Evolutionary conservation across 75 land plant species (phyloP), one percentile per base, ranked within the genome.

Genomic region (Picea sitchensis): DNA sequence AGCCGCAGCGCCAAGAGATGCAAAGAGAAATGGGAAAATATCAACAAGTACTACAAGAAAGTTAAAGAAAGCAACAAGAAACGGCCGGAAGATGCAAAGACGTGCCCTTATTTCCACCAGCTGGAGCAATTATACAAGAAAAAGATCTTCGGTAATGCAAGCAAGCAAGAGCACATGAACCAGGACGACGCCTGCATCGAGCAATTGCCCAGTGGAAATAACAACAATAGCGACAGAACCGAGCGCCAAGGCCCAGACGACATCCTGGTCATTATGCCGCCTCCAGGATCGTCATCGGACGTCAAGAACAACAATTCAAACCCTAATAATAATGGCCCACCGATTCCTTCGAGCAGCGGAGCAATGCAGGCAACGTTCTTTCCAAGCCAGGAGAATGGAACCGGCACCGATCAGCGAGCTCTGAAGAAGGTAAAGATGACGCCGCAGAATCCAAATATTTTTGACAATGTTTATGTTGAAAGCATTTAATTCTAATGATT

Each of bases 1-100:
- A 84, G 63, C 73, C 80, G 91, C 78, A 86, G 83, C 81, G 4
- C 89, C 59, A 89, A 89, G 82, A n/a, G 91, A 14, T 89, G 91
- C 86, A 89, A 89, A 72, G 91, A 89, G 86, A 89, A 89, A 79
- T 89, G 91, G 91, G 91, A 89, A 80, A 84, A 84, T 61, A 81
- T 82, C 17, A 82, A 82, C 76, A 82, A 82, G 31, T 82, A 82
- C 64, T 82, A 68, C 84, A 81, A 78, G 84, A 82, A 82, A 38
- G 78, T 84, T 26, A 82, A 82, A 65, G 84, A 82, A 21, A 82
- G 84, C 83, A 84, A 83, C 81, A 89, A 89, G 81, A 89, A 87
- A 83, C 78, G 89, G 32, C 89, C 89, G 20, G 89, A 87, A 72
- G 86, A 87, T 61, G 80, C 89, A 58, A 87, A 87, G 88, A 86